Evolutionary conservation across 2,329 filamentous ascomycete genomes (phyloP).

Genomic region (Sphaerulina musiva): DNA sequence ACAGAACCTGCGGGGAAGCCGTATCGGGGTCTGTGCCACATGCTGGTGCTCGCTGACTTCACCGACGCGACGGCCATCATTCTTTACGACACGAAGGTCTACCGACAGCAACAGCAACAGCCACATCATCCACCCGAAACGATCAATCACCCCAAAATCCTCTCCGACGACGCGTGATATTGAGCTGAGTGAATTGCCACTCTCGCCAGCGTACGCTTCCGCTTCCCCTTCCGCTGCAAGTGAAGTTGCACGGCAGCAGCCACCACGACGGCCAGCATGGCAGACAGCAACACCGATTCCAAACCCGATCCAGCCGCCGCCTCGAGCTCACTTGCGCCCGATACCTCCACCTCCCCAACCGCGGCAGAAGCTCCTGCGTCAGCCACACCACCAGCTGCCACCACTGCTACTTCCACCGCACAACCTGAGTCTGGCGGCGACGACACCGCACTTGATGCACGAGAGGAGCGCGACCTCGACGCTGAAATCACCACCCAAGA

Average conservation of each 20-base stretch:
- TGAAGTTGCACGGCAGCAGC: slow-evolving; percentile 9
- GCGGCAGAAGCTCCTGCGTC: slow-evolving; percentile 1
- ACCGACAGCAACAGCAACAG: too few species aligned
- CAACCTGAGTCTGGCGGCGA: slow-evolving; percentile 13
- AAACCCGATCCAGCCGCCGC: slow-evolving; percentile 13
- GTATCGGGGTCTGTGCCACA: too few species aligned
- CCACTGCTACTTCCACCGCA: slow-evolving; percentile 9
- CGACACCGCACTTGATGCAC: slow-evolving; percentile 35
- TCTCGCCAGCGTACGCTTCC: slow-evolving; percentile 5
- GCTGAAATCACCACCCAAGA: slow-evolving; percentile 34
- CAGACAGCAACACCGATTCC: slow-evolving; percentile 12
- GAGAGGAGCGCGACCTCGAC: slow-evolving; percentile 32
- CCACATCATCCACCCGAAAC: too few species aligned
- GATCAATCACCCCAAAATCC: not conserved
- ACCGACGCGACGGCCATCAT: too few species aligned
- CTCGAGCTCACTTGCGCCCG: slow-evolving; percentile 13
- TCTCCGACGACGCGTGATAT: slow-evolving; percentile 2
- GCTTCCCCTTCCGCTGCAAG: slow-evolving; percentile 10
- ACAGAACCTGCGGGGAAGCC: too few species aligned
- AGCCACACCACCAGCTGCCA: slow-evolving; percentile 2
- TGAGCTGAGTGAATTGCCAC: slow-evolving; percentile 14
- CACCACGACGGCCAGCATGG: slow-evolving; percentile 15
- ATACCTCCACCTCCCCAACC: not conserved
- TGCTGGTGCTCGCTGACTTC: too few species aligned
- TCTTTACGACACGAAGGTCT: too few species aligned